Percentiles rank a stretch among this genome's conserved stretches.
These are phyloP conservation scores for Salicornia ramosissima DNA, from an alignment of 148 eudicot species.

Conservation along the genomic window DNA sequence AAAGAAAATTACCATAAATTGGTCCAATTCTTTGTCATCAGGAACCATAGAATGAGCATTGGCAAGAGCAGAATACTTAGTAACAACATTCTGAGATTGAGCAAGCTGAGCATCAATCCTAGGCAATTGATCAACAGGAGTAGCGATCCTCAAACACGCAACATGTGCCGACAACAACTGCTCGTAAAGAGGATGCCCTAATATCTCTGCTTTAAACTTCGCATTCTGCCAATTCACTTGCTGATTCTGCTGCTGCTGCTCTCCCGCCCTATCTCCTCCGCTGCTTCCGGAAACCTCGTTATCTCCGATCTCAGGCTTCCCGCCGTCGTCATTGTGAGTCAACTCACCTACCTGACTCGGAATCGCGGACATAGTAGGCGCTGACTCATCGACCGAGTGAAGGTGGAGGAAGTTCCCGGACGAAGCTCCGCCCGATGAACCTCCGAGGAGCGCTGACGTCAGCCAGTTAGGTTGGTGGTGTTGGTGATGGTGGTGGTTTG, in stretches of 20 bases:
- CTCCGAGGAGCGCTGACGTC: conserved; percentile 18
- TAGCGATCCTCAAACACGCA: conserved; percentile 66
- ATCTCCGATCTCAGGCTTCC: conserved; percentile 16
- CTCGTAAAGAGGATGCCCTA: conserved; percentile 69
- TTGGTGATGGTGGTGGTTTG: conserved; percentile 8
- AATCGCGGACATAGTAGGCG: conserved; percentile 17
- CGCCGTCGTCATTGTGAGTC: conserved; percentile 16
- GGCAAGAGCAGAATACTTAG: conserved; percentile 58
- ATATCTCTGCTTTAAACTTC: conserved; percentile 47
- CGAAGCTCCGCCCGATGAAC: not conserved
- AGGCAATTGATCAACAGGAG: conserved; percentile 87
- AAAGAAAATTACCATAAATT: conserved; percentile 62
- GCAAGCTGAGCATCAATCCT: conserved; percentile 80
- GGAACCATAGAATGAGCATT: conserved; percentile 21
- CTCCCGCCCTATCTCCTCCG: conserved; percentile 6
- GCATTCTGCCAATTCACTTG: conserved; percentile 35
- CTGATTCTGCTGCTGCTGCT: not conserved
- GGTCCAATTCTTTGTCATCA: conserved; percentile 82
- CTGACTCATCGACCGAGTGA: conserved; percentile 30
- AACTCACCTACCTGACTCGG: conserved; percentile 10
- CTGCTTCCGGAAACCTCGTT: conserved; percentile 8
- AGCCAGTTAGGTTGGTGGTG: conserved; percentile 28
- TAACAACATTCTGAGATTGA: conserved; percentile 65
- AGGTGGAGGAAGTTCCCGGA: conserved; percentile 24
- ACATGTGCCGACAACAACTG: conserved; percentile 84